Percentiles rank a stretch among this genome's conserved stretches.
Evolutionary conservation across 306 rosid genomes (phyloP).

Genomic region (Ormosia emarginata): DNA sequence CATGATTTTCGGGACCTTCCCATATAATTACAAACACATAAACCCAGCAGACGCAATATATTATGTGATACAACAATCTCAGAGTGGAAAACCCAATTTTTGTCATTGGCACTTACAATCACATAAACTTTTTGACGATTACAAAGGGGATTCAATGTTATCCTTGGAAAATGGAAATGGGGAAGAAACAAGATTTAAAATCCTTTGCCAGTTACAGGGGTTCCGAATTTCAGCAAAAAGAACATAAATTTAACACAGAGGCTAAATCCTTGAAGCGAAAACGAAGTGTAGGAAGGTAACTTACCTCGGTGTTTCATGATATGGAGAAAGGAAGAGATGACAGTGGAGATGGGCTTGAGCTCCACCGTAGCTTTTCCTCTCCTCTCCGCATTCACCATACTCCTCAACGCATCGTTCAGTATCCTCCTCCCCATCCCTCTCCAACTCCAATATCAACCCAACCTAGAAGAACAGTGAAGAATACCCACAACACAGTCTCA

Average conservation of each 20-base stretch:
- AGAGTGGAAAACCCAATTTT: neutral
- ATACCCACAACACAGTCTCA: neutral
- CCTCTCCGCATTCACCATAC: conserved; percentile 79
- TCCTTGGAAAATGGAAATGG: neutral
- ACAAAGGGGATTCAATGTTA: neutral
- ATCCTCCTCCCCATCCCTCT: conserved; percentile 77
- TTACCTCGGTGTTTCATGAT: conserved; percentile 85
- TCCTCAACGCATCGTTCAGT: conserved; percentile 71
- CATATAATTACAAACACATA: neutral
- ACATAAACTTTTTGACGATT: neutral
- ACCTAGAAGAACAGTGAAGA: no score
- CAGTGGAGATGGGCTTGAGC: conserved; percentile 66
- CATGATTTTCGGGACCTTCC: neutral
- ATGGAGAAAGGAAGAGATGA: conserved; percentile 74
- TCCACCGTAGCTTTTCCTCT: conserved; percentile 76
- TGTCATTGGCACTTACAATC: neutral
- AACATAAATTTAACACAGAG: neutral
- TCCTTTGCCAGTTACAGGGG: neutral
- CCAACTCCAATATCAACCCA: neutral
- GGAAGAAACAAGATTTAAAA: neutral
- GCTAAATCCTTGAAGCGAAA: neutral
- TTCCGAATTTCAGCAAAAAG: neutral
- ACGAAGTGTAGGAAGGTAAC: neutral
- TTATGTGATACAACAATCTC: neutral
- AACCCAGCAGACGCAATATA: neutral